phyloP scores from a whole-genome alignment of 257 asterid genomes.

The Fraxinus quadrangulata region DNA sequence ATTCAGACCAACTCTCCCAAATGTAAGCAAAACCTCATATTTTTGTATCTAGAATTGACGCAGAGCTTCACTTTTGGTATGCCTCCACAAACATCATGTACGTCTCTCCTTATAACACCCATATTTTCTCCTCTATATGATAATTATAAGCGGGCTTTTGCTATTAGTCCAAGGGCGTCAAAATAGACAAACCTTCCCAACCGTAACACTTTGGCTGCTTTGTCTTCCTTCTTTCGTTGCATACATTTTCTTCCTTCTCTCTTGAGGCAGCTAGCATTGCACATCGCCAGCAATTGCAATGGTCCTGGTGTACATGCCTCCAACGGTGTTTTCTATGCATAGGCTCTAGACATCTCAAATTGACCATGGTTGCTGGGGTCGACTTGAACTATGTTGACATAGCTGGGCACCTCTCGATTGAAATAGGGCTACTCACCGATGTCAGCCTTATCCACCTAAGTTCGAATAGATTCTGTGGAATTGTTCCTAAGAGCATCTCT shows the following conservation, averaged over 20 bases:
- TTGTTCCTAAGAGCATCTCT: conserved; percentile 51
- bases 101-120: conserved; percentile 24
- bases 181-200: conserved; percentile 21
- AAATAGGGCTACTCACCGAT: conserved; percentile 38
- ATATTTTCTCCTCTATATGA: background rate
- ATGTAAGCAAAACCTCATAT: conserved; percentile 36
- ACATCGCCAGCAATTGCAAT: conserved; percentile 53
- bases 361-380: conserved; percentile 70
- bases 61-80: conserved; percentile 22
- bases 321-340: conserved; percentile 60
- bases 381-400: conserved; percentile 76
- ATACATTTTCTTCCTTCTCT: conserved; percentile 26
- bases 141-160: conserved; percentile 43
- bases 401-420: conserved; percentile 70
- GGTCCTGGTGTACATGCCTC: conserved; percentile 69
- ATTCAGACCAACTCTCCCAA: conserved; percentile 5
- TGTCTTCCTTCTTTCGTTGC: conserved; percentile 28
- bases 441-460: conserved; percentile 56
- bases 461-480: conserved; percentile 73
- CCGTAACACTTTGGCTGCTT: conserved; percentile 44
- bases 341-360: conserved; percentile 48
- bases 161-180: conserved; percentile 32
- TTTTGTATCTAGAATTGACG: conserved; percentile 27
- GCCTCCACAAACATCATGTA: too few species aligned
- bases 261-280: conserved; percentile 30